Percentiles rank a stretch among this genome's conserved stretches.
phyloP scores from a whole-genome alignment of 163 green algal genomes.

The Picocystis sp. region DNA sequence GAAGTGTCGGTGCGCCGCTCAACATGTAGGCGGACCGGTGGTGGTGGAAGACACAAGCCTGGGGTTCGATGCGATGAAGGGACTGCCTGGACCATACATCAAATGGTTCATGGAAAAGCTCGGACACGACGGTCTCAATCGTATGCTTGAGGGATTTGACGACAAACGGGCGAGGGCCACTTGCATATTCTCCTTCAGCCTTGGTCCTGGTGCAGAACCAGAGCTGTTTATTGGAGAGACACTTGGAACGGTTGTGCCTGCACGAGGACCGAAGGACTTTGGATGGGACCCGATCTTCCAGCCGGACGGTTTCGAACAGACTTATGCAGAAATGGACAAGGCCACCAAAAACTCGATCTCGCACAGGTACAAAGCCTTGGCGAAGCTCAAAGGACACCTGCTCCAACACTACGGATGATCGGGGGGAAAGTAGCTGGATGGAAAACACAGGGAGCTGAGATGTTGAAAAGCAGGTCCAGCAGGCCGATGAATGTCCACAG shows the following conservation, averaged over 20 bases:
- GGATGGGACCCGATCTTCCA: constrained; percentile 91
- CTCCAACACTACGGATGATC: not conserved
- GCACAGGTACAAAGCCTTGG: constrained; percentile 38
- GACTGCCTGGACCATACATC: constrained; percentile 73
- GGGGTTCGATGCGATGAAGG: constrained; percentile 76
- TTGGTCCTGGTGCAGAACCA: constrained; percentile 57
- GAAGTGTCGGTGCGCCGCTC: constrained; percentile 67
- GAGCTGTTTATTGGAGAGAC: constrained; percentile 73
- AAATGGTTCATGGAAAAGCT: constrained; percentile 90
- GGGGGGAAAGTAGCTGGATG: not conserved
- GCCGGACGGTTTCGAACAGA: constrained; percentile 66
- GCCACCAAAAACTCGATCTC: constrained; percentile 76
- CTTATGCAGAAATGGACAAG: constrained; percentile 88
- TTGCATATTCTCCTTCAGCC: constrained; percentile 80
- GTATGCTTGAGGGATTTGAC: constrained; percentile 73
- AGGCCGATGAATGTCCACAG: not conserved
- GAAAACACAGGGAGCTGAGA: not conserved
- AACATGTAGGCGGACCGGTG: constrained; percentile 47
- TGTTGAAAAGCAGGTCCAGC: not conserved
- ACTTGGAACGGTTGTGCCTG: constrained; percentile 60
- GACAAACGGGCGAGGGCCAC: constrained; percentile 85
- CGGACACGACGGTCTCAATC: constrained; percentile 70
- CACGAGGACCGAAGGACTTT: constrained; percentile 62
- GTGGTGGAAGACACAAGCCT: constrained; percentile 91
- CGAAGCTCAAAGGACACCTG: too few relatives aligned